Conservation (phyloP, 2,329 filamentous ascomycete species). For the Penicillium sp. region DNA sequence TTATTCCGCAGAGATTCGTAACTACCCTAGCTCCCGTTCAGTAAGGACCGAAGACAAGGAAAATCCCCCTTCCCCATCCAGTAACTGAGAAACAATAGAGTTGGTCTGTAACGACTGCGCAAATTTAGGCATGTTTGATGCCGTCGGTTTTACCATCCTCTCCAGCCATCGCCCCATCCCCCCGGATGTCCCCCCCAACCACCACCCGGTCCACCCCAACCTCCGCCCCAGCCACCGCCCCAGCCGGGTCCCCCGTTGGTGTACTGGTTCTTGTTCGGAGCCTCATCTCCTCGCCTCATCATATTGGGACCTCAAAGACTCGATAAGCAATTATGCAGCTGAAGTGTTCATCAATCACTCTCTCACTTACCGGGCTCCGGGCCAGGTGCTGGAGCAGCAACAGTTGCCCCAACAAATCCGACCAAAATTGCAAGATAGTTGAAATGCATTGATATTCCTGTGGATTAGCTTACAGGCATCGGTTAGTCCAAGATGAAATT, state of each 20-base stretch:
- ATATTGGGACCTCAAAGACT: not conserved
- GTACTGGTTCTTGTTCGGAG: constrained; percentile 4
- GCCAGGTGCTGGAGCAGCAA: constrained; percentile 1
- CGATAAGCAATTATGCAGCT: not conserved
- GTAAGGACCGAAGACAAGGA: not conserved
- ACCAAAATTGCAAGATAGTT: not conserved
- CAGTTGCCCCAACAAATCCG: not conserved
- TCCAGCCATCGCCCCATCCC: constrained; percentile 3
- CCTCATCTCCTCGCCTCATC: not conserved
- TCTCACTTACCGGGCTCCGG: not conserved
- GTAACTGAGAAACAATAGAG: not conserved
- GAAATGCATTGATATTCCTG: not conserved
- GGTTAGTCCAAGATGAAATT: not conserved
- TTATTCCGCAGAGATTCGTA: not conserved
- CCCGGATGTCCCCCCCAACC: not conserved
- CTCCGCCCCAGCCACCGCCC: not conserved
- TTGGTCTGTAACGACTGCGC: not conserved
- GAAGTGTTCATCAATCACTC: not conserved
- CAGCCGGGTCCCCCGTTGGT: constrained; percentile 2
- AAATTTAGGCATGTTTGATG: not conserved
- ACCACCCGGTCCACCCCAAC: not conserved
- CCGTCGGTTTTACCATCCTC: not conserved
- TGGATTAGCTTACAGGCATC: not conserved
- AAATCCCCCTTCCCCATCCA: not conserved
- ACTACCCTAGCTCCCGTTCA: not conserved